Evolutionary conservation across 257 asterid genomes (phyloP).

Genomic region (Gentiana straminea): DNA sequence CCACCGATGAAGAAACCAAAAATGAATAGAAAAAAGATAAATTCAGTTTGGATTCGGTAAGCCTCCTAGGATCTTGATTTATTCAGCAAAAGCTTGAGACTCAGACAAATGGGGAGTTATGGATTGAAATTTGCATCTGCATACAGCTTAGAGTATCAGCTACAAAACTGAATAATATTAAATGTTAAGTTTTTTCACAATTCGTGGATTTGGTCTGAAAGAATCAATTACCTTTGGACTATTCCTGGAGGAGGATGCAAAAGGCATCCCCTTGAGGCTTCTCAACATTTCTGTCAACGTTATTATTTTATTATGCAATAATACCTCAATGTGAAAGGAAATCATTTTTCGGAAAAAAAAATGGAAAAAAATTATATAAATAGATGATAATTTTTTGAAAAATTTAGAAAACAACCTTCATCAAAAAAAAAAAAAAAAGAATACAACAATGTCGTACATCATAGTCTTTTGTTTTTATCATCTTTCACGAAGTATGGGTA

Average conservation of each 20-base stretch:
- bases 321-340: background rate
- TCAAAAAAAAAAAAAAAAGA: background rate
- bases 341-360: background rate
- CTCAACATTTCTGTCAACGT: background rate
- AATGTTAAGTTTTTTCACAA: background rate
- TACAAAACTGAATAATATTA: constrained; percentile 2
- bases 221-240: too few relatives aligned
- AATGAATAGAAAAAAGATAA: background rate
- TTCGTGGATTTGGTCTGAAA: too few relatives aligned
- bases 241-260: background rate
- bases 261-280: constrained; percentile 6
- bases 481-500: too few relatives aligned
- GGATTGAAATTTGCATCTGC: constrained; percentile 9
- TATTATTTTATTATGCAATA: background rate
- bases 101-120: background rate
- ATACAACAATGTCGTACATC: too few relatives aligned
- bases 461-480: too few relatives aligned
- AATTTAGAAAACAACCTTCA: background rate
- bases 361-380: too few relatives aligned
- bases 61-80: constrained; percentile 12
- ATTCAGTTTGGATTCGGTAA: constrained; percentile 4
- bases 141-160: constrained; percentile 11
- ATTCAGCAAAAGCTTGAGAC: constrained; percentile 6
- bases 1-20: constrained; percentile 6
- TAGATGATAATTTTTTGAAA: background rate